Evolutionary conservation across 2,329 filamentous ascomycete species (phyloP).

Genomic region (Cercospora brassicicola): DNA sequence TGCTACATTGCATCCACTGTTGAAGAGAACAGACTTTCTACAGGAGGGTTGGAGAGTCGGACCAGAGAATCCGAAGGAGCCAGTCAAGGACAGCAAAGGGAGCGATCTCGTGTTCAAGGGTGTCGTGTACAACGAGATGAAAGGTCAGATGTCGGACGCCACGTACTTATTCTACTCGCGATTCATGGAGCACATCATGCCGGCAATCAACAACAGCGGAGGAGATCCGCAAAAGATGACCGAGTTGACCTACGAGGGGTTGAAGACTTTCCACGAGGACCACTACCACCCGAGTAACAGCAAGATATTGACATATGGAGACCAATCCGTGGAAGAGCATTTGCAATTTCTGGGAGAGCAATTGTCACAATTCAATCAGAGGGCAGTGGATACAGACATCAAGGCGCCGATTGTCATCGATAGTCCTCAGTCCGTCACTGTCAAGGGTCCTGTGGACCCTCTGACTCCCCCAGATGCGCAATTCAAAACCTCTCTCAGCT

Average conservation of each 20-base stretch:
- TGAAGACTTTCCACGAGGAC: constrained; percentile 82
- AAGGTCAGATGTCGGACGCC: constrained; percentile 96
- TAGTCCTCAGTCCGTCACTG: constrained; percentile 67
- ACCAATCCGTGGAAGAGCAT: constrained; percentile 83
- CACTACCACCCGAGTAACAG: constrained; percentile 98
- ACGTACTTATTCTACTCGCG: constrained; percentile 94
- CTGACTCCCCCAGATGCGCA: constrained; percentile 83
- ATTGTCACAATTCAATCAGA: constrained; percentile 70
- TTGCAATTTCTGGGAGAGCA: constrained; percentile 74
- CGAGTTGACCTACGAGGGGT: constrained; percentile 85
- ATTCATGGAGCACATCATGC: constrained; percentile 93
- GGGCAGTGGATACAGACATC: constrained; percentile 68
- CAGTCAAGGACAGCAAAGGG: constrained; percentile 46
- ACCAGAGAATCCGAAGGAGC: constrained; percentile 73
- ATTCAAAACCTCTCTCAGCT: constrained; percentile 90
- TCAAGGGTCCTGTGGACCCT: constrained; percentile 81
- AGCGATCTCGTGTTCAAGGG: constrained; percentile 85
- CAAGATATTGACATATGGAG: constrained; percentile 92
- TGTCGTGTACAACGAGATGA: constrained; percentile 99
- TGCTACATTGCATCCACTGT: constrained; percentile 82
- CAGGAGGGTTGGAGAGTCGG: constrained; percentile 97
- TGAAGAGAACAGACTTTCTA: constrained; percentile 88
- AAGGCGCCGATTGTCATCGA: constrained; percentile 73
- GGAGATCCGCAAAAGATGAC: constrained; percentile 96
- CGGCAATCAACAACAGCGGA: constrained; percentile 92